Percentiles rank a stretch among this genome's conserved stretches.
phyloP scores from a whole-genome alignment of 2,329 filamentous ascomycete species.

The Aureobasidium sp. region DNA sequence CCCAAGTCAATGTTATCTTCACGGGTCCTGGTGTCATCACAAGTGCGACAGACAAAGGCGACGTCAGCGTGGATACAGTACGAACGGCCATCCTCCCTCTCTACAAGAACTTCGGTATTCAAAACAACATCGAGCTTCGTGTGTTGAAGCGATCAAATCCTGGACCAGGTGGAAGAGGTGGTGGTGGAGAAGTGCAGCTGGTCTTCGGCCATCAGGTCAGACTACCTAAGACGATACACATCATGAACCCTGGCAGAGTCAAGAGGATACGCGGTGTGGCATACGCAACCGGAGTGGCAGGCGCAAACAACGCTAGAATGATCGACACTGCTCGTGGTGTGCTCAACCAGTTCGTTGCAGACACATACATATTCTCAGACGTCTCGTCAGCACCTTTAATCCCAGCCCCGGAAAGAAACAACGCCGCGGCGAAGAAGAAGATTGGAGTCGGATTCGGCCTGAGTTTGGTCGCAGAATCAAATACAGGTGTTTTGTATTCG shows the following conservation, averaged over 20 bases:
- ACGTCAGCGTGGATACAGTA: slow-evolving; percentile 87
- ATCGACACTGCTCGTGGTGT: slow-evolving; percentile 84
- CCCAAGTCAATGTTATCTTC: slow-evolving; percentile 82
- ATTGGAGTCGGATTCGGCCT: slow-evolving; percentile 88
- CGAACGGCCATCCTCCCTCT: slow-evolving; percentile 89
- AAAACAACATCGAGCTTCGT: slow-evolving; percentile 73
- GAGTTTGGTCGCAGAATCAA: slow-evolving; percentile 87
- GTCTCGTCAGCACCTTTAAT: slow-evolving; percentile 52
- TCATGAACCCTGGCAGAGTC: slow-evolving; percentile 74
- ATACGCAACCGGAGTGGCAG: slow-evolving; percentile 85
- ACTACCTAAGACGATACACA: slow-evolving; percentile 85
- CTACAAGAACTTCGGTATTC: slow-evolving; percentile 84
- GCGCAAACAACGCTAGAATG: slow-evolving; percentile 89
- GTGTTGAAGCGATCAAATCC: slow-evolving; percentile 73
- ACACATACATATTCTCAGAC: slow-evolving; percentile 80
- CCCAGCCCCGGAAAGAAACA: slow-evolving; percentile 61
- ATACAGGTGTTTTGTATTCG: slow-evolving; percentile 74
- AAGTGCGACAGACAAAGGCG: slow-evolving; percentile 69
- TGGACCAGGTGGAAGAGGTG: slow-evolving; percentile 64
- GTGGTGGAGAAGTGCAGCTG: slow-evolving; percentile 87
- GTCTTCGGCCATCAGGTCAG: slow-evolving; percentile 89
- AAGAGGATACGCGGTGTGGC: slow-evolving; percentile 87
- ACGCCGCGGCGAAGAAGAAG: slow-evolving; percentile 42
- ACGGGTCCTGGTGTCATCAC: slow-evolving; percentile 90
- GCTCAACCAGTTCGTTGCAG: slow-evolving; percentile 74